Percentiles rank a stretch among this genome's conserved stretches.
Conservation (phyloP, 768 basidiomycete species). For the Dioszegia crocea region DNA sequence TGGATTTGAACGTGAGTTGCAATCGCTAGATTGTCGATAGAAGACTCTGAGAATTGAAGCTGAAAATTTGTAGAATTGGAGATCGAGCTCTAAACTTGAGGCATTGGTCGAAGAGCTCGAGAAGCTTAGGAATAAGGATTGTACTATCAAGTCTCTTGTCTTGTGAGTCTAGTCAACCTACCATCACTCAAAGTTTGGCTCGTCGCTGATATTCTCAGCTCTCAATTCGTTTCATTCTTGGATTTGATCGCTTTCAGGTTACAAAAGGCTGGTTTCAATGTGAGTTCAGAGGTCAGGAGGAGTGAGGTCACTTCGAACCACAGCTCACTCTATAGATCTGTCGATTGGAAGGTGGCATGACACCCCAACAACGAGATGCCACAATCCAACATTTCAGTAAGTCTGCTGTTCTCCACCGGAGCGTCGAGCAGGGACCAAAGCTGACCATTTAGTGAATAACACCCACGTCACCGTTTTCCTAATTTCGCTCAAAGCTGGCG, state of each 20-base stretch:
- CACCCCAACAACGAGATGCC: slow-evolving; percentile 88
- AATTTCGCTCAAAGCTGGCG: slow-evolving; percentile 87
- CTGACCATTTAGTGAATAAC: slow-evolving; percentile 60
- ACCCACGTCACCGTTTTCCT: slow-evolving; percentile 96
- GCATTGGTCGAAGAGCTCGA: slow-evolving; percentile 89
- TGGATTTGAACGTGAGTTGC: slow-evolving; percentile 64
- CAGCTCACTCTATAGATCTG: slow-evolving; percentile 62
- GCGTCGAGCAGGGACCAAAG: slow-evolving; percentile 58
- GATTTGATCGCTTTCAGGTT: slow-evolving; percentile 90
- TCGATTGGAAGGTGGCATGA: slow-evolving; percentile 93
- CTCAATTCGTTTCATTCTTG: slow-evolving; percentile 50
- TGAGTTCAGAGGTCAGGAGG: too few species aligned
- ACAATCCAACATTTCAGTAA: slow-evolving; percentile 82
- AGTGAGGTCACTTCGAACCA: too few species aligned
- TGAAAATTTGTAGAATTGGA: slow-evolving; percentile 59
- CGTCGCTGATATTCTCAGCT: slow-evolving; percentile 20
- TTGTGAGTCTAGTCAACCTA: slow-evolving; percentile 53
- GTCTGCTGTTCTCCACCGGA: background rate
- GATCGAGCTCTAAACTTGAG: slow-evolving; percentile 96
- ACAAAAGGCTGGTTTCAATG: slow-evolving; percentile 85
- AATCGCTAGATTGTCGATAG: too few species aligned
- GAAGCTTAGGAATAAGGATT: slow-evolving; percentile 74
- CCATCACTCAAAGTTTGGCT: too few species aligned
- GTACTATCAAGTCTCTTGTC: slow-evolving; percentile 92
- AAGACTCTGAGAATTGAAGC: background rate